Percentiles rank a stretch among this genome's conserved stretches.
These are phyloP conservation scores for Paracorniculantispora psalliotae DNA, from an alignment of 2,329 filamentous ascomycete species.

Conservation along the genomic window DNA sequence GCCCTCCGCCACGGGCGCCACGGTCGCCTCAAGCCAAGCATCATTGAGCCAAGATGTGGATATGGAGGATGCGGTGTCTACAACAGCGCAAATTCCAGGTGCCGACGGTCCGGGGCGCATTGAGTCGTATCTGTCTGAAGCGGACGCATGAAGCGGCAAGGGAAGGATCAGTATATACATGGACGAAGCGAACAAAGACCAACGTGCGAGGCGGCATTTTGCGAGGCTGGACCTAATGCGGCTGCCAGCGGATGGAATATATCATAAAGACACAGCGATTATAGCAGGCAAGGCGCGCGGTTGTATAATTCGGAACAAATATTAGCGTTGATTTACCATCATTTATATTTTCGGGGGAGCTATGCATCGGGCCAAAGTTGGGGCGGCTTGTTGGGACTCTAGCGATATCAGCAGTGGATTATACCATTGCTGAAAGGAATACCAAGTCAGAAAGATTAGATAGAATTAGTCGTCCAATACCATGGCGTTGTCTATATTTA, in stretches of 20 bases:
- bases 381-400: slow-evolving; percentile 1
- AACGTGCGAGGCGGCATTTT: slow-evolving; percentile 18
- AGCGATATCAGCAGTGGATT: slow-evolving; percentile 2
- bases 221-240: background rate
- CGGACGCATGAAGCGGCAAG: background rate
- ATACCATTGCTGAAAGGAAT: slow-evolving; percentile 1
- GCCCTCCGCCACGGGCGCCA: slow-evolving; percentile 23
- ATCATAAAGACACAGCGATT: background rate
- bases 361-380: slow-evolving; percentile 1
- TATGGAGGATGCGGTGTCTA: slow-evolving; percentile 53
- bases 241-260: background rate
- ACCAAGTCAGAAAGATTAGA: background rate
- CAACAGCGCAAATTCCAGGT: slow-evolving; percentile 46
- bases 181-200: background rate
- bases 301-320: slow-evolving; percentile 8
- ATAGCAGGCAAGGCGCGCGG: background rate
- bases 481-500: background rate
- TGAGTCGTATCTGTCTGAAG: background rate
- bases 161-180: background rate
- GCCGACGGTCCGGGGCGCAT: background rate
- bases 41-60: slow-evolving; percentile 44
- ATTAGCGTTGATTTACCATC: slow-evolving; percentile 7
- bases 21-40: slow-evolving; percentile 29
- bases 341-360: slow-evolving; percentile 2
- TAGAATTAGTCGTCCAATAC: background rate